phyloP scores from a whole-genome alignment of 1,139 yeast species.

The Geotrichum siamense region DNA sequence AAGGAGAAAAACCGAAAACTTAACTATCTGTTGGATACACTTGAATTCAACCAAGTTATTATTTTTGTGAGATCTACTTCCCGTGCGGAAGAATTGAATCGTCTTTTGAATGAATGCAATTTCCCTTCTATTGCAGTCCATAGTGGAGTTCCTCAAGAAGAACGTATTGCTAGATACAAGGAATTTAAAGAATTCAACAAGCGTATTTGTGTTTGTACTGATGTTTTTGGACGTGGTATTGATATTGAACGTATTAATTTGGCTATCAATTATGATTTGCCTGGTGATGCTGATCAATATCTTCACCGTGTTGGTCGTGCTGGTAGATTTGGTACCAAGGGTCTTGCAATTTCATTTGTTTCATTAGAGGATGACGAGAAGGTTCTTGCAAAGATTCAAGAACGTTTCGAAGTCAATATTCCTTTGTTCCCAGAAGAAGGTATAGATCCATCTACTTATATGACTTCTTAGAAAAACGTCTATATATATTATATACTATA shows the following conservation, averaged over 20 bases:
- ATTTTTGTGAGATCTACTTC: slow-evolving; percentile 88
- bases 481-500: no score
- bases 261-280: slow-evolving; percentile 89
- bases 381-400: slow-evolving; percentile 88
- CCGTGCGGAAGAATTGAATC: slow-evolving; percentile 89
- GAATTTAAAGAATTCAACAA: slow-evolving; percentile 96
- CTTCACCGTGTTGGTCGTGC: slow-evolving; percentile 99
- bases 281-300: slow-evolving; percentile 90
- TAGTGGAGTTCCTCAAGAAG: slow-evolving; percentile 94
- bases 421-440: slow-evolving; percentile 97
- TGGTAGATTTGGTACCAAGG: slow-evolving; percentile 99
- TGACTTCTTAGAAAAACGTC: slow-evolving; percentile 94
- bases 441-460: slow-evolving; percentile 94
- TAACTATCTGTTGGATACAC: slow-evolving; percentile 84
- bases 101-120: slow-evolving; percentile 82
- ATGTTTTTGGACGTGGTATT: slow-evolving; percentile 98
- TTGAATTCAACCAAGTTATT: slow-evolving; percentile 97
- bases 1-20: slow-evolving; percentile 90
- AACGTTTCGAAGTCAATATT: slow-evolving; percentile 93
- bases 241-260: slow-evolving; percentile 97
- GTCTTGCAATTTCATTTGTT: slow-evolving; percentile 89
- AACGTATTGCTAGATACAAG: slow-evolving; percentile 94
- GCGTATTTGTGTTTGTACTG: slow-evolving; percentile 97
- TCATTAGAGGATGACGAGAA: slow-evolving; percentile 81
- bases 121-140: slow-evolving; percentile 98